These are phyloP conservation scores for Phaeosphaeriaceae sp. DNA, from an alignment of 2,329 filamentous ascomycete species.

Conservation along the genomic window DNA sequence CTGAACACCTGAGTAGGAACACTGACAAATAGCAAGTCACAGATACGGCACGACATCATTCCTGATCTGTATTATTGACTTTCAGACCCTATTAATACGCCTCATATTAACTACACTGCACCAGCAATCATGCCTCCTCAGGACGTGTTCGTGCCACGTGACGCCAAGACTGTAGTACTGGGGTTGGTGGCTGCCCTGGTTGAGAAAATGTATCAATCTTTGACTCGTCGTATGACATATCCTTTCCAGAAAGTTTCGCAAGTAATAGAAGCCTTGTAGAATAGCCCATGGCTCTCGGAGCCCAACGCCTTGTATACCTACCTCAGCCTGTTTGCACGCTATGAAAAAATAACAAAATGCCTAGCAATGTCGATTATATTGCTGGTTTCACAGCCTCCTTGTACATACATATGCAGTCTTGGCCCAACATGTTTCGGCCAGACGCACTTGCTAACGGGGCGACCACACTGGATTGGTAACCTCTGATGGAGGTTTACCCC, in stretches of 20 bases:
- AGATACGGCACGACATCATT: not conserved
- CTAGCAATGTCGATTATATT: constrained; percentile 6
- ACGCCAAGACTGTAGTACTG: constrained; percentile 4
- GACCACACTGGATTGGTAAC: not conserved
- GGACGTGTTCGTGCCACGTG: constrained; percentile 1
- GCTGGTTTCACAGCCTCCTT: constrained; percentile 10
- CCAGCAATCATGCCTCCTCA: not conserved
- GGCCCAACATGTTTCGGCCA: constrained; percentile 6
- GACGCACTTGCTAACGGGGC: not conserved
- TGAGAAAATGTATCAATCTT: constrained; percentile 8
- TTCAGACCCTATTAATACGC: not conserved
- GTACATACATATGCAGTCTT: constrained; percentile 13
- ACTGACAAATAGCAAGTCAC: not conserved
- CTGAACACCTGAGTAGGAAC: no score
- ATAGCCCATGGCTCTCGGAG: constrained; percentile 9
- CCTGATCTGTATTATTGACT: no score
- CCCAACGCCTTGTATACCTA: constrained; percentile 33
- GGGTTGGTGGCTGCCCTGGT: constrained; percentile 10
- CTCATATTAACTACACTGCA: not conserved
- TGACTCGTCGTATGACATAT: constrained; percentile 10
- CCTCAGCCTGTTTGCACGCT: constrained; percentile 30
- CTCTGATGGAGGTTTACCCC: not conserved
- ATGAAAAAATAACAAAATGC: constrained; percentile 28
- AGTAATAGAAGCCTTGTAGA: not conserved
- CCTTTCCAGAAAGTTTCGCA: not conserved